A percentile compares a stretch with the other conserved stretches of the same genome.
Evolutionary conservation across 768 basidiomycete genomes (phyloP).

Genomic region (Tulasnella sp.): DNA sequence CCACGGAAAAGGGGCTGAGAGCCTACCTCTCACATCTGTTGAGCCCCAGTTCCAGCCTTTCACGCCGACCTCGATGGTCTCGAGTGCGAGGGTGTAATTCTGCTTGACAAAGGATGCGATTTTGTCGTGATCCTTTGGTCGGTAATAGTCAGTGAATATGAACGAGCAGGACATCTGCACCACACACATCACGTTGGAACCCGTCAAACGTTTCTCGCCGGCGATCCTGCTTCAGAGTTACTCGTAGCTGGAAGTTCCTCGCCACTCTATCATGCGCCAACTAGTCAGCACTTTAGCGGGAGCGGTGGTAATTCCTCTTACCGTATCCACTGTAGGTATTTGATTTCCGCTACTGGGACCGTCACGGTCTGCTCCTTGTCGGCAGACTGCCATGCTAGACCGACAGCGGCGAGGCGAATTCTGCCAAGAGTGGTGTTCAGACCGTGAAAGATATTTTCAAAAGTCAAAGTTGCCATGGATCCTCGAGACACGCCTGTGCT

Average conservation of each 20-base stretch:
- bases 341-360: slow-evolving; percentile 68
- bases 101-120: slow-evolving; percentile 77
- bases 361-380: slow-evolving; percentile 60
- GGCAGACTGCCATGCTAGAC: slow-evolving; percentile 82
- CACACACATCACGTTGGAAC: slow-evolving; percentile 78
- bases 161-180: slow-evolving; percentile 7
- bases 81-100: slow-evolving; percentile 79
- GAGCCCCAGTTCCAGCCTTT: slow-evolving; percentile 99
- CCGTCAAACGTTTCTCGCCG: slow-evolving; percentile 87
- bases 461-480: slow-evolving; percentile 63
- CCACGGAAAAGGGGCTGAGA: neutral
- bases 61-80: slow-evolving; percentile 79
- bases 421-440: slow-evolving; percentile 72
- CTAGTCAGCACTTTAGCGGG: neutral
- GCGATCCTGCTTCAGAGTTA: slow-evolving; percentile 61
- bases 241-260: slow-evolving; percentile 81
- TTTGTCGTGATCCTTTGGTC: slow-evolving; percentile 78
- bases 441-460: slow-evolving; percentile 79
- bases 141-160: slow-evolving; percentile 17
- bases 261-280: slow-evolving; percentile 54
- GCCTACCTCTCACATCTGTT: slow-evolving; percentile 84
- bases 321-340: slow-evolving; percentile 86
- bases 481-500: too few relatives aligned
- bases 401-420: slow-evolving; percentile 79
- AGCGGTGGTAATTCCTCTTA: slow-evolving; percentile 20